A percentile compares a stretch with the other conserved stretches of the same genome.
Conservation (phyloP, 202 grass and related monocot species). For the Sporobolus alterniflorus region DNA sequence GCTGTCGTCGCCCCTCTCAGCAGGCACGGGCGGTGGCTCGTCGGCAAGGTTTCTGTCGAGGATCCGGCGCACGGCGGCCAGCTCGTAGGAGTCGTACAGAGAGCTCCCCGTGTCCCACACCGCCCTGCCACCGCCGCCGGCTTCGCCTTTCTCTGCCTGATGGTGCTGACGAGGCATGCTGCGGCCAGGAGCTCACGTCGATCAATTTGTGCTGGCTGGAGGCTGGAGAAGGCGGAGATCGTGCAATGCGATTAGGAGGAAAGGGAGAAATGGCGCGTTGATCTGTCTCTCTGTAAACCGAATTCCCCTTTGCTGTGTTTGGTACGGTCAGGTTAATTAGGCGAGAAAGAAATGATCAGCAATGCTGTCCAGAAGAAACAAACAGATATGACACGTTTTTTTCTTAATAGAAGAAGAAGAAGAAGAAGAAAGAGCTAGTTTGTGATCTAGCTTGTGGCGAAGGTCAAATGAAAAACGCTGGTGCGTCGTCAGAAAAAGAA, state of each 20-base stretch:
- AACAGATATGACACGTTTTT: not conserved
- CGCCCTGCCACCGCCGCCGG: not conserved
- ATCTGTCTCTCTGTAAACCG: not conserved
- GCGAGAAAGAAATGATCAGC: constrained; percentile 8
- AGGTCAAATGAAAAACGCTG: not conserved
- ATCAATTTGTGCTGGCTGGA: not conserved
- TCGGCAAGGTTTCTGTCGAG: constrained; percentile 33
- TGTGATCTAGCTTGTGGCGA: not conserved
- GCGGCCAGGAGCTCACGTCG: not conserved
- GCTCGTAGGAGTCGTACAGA: constrained; percentile 66
- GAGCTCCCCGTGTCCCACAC: constrained; percentile 64
- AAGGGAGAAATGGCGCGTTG: not conserved
- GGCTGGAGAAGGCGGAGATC: not conserved
- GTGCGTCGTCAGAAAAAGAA: not conserved
- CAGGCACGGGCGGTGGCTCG: not conserved
- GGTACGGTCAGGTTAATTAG: constrained; percentile 7
- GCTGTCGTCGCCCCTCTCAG: not conserved
- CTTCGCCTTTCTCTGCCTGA: not conserved
- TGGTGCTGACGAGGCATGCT: constrained; percentile 15
- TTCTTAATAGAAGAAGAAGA: not conserved
- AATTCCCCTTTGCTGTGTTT: not conserved
- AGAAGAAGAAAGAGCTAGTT: not conserved
- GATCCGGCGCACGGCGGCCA: constrained; percentile 49
- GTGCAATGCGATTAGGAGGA: not conserved
- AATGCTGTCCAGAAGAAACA: not conserved